Base-by-base conservation (phyloP, 176 grass and related monocot genomes). In the Secale cereale region DNA sequence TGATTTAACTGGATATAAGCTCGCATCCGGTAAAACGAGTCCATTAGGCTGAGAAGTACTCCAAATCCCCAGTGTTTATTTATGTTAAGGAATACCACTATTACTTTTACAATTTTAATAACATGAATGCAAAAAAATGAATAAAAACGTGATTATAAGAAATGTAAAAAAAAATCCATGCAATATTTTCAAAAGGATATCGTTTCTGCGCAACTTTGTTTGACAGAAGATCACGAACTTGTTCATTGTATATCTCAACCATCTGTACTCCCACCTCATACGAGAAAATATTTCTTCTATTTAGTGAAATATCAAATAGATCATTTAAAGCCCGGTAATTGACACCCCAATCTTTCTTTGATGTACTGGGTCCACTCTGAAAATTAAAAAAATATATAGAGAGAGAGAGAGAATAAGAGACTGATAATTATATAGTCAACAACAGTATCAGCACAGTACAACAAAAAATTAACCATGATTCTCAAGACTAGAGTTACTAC, bases 241-340 rank as follows among this genome's bases (percentile, higher is more conserved):
- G 97, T 77, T 99, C 97, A 82, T 99, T 99, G 67, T 99, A 99
- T 94, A 99, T 95, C 82, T 99, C 97, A 78, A 99, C 93, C 93
- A 99, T 99, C 17, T 99, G 97, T 64, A 99, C 93, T 80, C 91
- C 89, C 15, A 99, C 97, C 79, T 99, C 97, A 40, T 99, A 96
- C 1, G 88, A 85, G 80, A 91, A 94, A n/a, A 82, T 84, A 78
- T 94, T 95, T 81, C 91, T 92, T 74, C 97, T 98, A 81, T 88
- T 92, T 60, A 78, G 43, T 65, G 97, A 98, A 77, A 94, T 98
- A 81, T 98, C 86, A 87, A 98, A 98, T 29, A 98, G 70, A 78
- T 98, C 97, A 91, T 95, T 98, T 52, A 98, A 71, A 91, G 97
- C 93, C 66, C 97, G 83, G 68, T 94, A 98, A 76, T 98, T 98